Evolutionary conservation across 2,329 filamentous ascomycete genomes (phyloP).

Genomic region (Fusarium nygamai): DNA sequence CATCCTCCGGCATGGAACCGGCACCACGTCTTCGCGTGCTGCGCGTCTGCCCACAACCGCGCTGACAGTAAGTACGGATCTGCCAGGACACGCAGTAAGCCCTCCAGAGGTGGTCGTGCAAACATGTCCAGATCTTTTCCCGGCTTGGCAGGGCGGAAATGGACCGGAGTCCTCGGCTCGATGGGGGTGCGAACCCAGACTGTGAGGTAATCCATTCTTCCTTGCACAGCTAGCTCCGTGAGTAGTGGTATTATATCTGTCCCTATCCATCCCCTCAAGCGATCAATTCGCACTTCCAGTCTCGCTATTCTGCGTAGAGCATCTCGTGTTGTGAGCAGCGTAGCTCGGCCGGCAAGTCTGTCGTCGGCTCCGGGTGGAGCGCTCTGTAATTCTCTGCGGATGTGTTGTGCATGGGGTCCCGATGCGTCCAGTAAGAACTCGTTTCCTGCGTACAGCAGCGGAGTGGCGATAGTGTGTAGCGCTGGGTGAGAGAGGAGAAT

Average conservation of each 20-base stretch:
- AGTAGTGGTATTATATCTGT: conserved; percentile 43
- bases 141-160: conserved; percentile 9
- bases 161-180: conserved; percentile 12
- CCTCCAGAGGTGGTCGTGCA: conserved; percentile 44
- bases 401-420: conserved; percentile 41
- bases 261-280: conserved; percentile 48
- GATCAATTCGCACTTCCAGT: conserved; percentile 44
- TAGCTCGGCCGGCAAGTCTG: conserved; percentile 11
- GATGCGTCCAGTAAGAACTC: conserved; percentile 46
- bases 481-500: conserved; percentile 48
- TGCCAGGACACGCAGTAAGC: conserved; percentile 53
- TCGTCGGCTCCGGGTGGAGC: conserved; percentile 27
- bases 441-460: conserved; percentile 48
- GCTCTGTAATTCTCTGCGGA: conserved; percentile 39
- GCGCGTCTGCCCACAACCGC: conserved; percentile 49
- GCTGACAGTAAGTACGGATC: conserved; percentile 57
- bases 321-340: conserved; percentile 39
- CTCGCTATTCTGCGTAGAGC: conserved; percentile 42
- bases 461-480: conserved; percentile 46
- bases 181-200: conserved; percentile 30
- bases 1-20: conserved; percentile 50
- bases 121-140: conserved; percentile 36
- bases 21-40: conserved; percentile 54
- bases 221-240: conserved; percentile 47
- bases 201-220: conserved; percentile 42